Percentiles rank a stretch among this genome's conserved stretches.
These are phyloP conservation scores for Polysphondylium violaceum DNA, from an alignment of 78 protist genomes.

Conservation along the genomic window DNA sequence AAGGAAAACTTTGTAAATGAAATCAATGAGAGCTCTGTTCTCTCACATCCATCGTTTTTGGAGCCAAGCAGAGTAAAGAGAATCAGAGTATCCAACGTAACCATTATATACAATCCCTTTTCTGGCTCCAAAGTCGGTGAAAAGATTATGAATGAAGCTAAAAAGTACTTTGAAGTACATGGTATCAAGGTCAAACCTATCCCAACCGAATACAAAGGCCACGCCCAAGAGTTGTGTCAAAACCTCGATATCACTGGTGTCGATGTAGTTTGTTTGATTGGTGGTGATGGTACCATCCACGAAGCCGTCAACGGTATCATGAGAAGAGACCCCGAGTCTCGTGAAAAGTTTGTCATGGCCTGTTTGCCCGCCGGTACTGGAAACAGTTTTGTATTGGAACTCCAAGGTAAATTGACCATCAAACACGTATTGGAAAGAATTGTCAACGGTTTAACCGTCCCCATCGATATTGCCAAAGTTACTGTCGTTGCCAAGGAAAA, in stretches of 20 bases:
- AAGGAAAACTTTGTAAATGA: slow-evolving; percentile 58
- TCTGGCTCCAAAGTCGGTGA: slow-evolving; percentile 81
- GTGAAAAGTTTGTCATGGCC: slow-evolving; percentile 76
- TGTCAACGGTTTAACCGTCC: slow-evolving; percentile 74
- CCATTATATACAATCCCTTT: slow-evolving; percentile 77
- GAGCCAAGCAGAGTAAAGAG: slow-evolving; percentile 58
- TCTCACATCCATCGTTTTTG: slow-evolving; percentile 72
- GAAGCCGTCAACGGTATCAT: slow-evolving; percentile 83
- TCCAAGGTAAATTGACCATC: slow-evolving; percentile 59
- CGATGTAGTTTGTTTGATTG: slow-evolving; percentile 77
- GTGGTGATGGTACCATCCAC: slow-evolving; percentile 85
- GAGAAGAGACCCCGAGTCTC: slow-evolving; percentile 73
- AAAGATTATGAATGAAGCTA: slow-evolving; percentile 68
- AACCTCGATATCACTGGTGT: slow-evolving; percentile 54
- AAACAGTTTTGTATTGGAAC: slow-evolving; percentile 71
- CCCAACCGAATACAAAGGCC: slow-evolving; percentile 82
- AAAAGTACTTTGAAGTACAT: slow-evolving; percentile 65
- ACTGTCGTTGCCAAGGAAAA: slow-evolving; percentile 38
- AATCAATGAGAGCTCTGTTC: slow-evolving; percentile 15
- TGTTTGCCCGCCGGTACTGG: slow-evolving; percentile 83
- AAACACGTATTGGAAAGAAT: slow-evolving; percentile 73
- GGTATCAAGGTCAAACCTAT: slow-evolving; percentile 45
- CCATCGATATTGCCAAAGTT: slow-evolving; percentile 81
- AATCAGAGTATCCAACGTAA: slow-evolving; percentile 47
- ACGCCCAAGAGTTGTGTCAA: slow-evolving; percentile 72